phyloP scores from a whole-genome alignment of 192 early-diverging fungal genomes.

The Helicostylum pulchrum region DNA sequence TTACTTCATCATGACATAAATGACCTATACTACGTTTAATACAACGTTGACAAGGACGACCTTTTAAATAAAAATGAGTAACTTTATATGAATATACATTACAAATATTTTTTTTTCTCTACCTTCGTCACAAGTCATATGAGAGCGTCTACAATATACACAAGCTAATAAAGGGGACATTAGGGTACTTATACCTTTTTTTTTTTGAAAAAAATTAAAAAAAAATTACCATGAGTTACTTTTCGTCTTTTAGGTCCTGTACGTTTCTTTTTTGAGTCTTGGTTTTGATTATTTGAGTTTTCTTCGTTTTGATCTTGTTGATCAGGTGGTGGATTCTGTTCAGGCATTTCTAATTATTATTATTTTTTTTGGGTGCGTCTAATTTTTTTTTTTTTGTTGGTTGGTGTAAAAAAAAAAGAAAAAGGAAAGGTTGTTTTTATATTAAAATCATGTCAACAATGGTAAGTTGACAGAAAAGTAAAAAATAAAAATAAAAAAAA shows the following conservation, averaged over 20 bases:
- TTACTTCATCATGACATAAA: conserved; percentile 86
- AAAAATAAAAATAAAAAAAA: too few species aligned
- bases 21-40: conserved; percentile 94
- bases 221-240: conserved; percentile 58
- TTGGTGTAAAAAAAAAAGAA: too few species aligned
- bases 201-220: too few species aligned
- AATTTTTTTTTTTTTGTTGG: too few species aligned
- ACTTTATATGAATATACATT: neutral
- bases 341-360: too few species aligned
- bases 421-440: too few species aligned
- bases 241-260: conserved; percentile 57
- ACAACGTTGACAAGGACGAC: conserved; percentile 92
- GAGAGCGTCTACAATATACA: conserved; percentile 90
- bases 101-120: neutral
- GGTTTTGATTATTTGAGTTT: neutral
- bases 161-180: conserved; percentile 61
- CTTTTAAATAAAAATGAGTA: conserved; percentile 28
- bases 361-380: too few species aligned
- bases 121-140: conserved; percentile 95
- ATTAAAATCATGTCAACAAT: too few species aligned
- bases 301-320: conserved; percentile 1
- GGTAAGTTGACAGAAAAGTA: too few species aligned
- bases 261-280: conserved; percentile 57
- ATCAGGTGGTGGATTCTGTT: too few species aligned
- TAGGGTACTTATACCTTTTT: neutral